phyloP scores from a whole-genome alignment of 2,329 filamentous ascomycete species.

The Trichoderma lentiforme region DNA sequence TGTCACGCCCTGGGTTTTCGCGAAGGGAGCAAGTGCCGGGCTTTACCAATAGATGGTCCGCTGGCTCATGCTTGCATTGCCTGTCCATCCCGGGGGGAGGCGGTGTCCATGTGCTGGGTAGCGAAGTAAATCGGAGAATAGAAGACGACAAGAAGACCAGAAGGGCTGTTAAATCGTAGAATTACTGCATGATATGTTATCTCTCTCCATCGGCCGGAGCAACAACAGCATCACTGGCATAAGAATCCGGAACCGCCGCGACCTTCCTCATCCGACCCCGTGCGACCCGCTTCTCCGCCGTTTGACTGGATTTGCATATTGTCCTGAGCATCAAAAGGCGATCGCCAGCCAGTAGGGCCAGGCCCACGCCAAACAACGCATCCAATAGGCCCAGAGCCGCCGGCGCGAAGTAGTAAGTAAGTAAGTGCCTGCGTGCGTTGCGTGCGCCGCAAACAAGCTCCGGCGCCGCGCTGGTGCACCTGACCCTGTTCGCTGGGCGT shows the following conservation, averaged over 20 bases:
- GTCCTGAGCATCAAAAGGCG: background rate
- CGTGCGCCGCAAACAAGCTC: background rate
- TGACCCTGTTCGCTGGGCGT: constrained; percentile 6
- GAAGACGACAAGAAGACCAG: background rate
- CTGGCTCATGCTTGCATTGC: background rate
- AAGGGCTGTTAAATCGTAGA: background rate
- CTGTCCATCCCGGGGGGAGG: background rate
- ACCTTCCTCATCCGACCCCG: constrained; percentile 18
- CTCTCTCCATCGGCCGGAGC: background rate
- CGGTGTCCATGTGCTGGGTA: background rate
- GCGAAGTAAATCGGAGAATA: background rate
- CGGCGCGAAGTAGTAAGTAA: background rate
- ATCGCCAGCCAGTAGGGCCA: background rate
- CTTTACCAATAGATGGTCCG: background rate
- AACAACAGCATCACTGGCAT: background rate
- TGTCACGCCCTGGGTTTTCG: background rate
- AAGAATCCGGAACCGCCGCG: background rate
- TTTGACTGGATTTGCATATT: constrained; percentile 1
- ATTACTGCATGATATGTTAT: background rate
- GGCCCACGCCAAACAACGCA: background rate
- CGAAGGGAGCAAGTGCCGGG: background rate
- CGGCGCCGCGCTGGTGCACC: constrained; percentile 11
- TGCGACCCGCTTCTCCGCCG: constrained; percentile 13
- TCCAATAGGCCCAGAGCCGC: background rate
- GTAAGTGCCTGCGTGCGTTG: background rate